Conservation (phyloP, 2,329 filamentous ascomycete genomes). For the Neonectria magnoliae region DNA sequence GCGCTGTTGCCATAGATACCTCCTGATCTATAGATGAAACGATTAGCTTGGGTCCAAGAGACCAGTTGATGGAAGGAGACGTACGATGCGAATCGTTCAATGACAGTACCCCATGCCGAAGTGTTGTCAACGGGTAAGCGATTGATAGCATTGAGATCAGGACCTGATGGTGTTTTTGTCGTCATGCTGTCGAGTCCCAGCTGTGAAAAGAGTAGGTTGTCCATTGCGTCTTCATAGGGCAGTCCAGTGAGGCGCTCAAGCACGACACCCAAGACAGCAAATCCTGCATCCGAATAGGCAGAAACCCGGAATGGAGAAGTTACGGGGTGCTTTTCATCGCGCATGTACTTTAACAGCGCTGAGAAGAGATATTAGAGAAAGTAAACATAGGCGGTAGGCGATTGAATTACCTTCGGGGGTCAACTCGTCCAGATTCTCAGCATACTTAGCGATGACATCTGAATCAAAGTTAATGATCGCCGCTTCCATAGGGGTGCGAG, state of each 20-base stretch:
- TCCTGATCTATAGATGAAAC: conserved; percentile 23
- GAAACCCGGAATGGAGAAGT: conserved; percentile 27
- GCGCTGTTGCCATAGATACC: conserved; percentile 24
- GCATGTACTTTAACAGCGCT: conserved; percentile 25
- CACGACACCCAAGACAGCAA: conserved; percentile 21
- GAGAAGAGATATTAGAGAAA: fast-evolving
- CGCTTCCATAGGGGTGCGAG: no score
- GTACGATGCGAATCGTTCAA: conserved; percentile 34
- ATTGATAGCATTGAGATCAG: conserved; percentile 26
- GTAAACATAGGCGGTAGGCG: no score
- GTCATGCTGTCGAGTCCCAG: conserved; percentile 25
- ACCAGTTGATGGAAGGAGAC: background rate
- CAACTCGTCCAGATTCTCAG: background rate
- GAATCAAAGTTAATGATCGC: background rate
- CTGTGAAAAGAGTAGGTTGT: conserved; percentile 14
- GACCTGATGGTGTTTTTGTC: conserved; percentile 1
- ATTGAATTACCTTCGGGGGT: background rate
- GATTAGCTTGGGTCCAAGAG: background rate
- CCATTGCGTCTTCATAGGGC: conserved; percentile 26
- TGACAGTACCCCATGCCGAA: conserved; percentile 29
- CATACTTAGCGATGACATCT: background rate
- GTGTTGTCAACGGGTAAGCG: background rate
- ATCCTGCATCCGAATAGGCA: conserved; percentile 38
- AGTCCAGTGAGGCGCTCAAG: conserved; percentile 28
- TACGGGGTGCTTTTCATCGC: conserved; percentile 23